Conservation (phyloP, 805 yeast species). For the Starmerella tilneyi region DNA sequence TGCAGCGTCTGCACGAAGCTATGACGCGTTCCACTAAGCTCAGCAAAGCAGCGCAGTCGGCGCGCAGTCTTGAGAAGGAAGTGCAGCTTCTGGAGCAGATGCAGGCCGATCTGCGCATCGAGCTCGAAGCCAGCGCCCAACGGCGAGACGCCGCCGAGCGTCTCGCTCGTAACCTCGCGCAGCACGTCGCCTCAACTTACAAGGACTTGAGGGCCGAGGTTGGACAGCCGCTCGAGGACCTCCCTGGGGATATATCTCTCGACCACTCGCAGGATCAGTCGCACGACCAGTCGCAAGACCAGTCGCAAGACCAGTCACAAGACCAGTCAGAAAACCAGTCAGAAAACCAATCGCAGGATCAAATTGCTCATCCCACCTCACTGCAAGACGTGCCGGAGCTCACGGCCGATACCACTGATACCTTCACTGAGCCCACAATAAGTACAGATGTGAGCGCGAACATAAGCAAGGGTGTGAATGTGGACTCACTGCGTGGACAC, state of each 20-base stretch:
- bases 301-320: neutral
- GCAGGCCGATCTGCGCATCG: slow-evolving; percentile 17
- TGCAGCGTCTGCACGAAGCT: slow-evolving; percentile 15
- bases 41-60: slow-evolving; percentile 18
- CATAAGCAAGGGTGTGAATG: neutral
- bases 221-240: slow-evolving; percentile 2
- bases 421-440: neutral
- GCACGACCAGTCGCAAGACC: neutral
- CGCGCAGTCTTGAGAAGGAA: slow-evolving; percentile 22
- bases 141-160: slow-evolving; percentile 16
- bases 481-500: neutral
- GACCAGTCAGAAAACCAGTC: neutral
- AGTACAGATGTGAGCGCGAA: neutral
- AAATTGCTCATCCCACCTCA: too few species aligned
- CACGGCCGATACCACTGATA: slow-evolving; percentile 1
- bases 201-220: slow-evolving; percentile 6
- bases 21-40: slow-evolving; percentile 15
- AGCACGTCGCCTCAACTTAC: slow-evolving; percentile 9
- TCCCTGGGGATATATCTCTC: neutral
- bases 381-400: neutral
- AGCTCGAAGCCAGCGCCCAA: slow-evolving; percentile 13
- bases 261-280: neutral
- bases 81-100: slow-evolving; percentile 21
- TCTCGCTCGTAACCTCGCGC: slow-evolving; percentile 12
- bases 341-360: too few species aligned